These are phyloP conservation scores for Dactylellina haptotyla DNA, from an alignment of 2,329 filamentous ascomycete genomes.

Conservation along the genomic window DNA sequence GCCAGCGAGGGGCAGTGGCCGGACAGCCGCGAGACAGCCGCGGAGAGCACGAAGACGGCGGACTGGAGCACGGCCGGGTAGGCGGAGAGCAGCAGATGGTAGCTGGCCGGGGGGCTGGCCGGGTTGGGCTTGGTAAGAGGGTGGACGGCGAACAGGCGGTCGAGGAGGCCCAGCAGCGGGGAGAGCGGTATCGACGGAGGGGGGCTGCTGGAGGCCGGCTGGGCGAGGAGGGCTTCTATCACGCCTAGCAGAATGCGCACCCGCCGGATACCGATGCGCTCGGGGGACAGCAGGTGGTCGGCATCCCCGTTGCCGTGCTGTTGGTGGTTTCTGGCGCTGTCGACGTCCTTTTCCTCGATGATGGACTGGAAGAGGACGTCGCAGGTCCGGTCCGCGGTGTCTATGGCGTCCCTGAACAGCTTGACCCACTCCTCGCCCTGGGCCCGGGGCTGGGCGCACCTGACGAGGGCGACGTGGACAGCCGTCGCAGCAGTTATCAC, in stretches of 20 bases:
- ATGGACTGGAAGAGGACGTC: constrained; percentile 39
- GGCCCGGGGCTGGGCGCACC: constrained; percentile 24
- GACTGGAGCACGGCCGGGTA: constrained; percentile 20
- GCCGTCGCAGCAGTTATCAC: constrained; percentile 4
- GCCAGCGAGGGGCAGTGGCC: constrained; percentile 26
- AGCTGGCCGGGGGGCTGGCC: constrained; percentile 14
- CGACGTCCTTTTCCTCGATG: constrained; percentile 43
- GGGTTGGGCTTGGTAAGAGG: constrained; percentile 27
- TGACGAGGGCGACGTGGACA: constrained; percentile 27
- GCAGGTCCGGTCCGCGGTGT: constrained; percentile 22
- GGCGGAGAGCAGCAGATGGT: constrained; percentile 25
- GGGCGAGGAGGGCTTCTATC: constrained; percentile 20
- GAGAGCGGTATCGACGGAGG: constrained; percentile 27
- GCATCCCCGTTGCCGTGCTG: background rate
- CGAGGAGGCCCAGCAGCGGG: constrained; percentile 20
- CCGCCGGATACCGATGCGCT: constrained; percentile 25
- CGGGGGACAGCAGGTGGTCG: constrained; percentile 32
- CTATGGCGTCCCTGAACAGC: constrained; percentile 42
- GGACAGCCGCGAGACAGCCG: constrained; percentile 6
- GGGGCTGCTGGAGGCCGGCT: constrained; percentile 30
- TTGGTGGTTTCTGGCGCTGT: constrained; percentile 10
- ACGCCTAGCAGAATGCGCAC: constrained; percentile 1
- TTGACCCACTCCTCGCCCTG: constrained; percentile 46
- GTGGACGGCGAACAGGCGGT: constrained; percentile 39
- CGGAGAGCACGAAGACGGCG: background rate